phyloP scores from a whole-genome alignment of 192 early-diverging fungal species.

The Coemansia sp. region DNA sequence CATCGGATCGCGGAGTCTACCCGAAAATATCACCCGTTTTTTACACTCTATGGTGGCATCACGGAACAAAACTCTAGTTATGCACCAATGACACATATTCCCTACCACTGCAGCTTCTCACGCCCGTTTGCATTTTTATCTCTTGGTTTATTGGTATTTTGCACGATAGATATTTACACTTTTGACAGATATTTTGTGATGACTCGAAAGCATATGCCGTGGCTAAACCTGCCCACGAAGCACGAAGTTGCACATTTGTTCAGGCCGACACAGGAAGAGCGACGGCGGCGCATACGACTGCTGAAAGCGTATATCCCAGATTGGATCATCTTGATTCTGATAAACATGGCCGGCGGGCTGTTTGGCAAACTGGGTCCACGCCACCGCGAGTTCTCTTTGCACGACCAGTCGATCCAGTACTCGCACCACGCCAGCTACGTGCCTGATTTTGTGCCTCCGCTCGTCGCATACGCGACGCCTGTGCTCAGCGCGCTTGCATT shows the following conservation, averaged over 20 bases:
- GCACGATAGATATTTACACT: background rate
- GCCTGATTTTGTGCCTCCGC: slow-evolving; percentile 43
- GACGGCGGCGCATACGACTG: slow-evolving; percentile 29
- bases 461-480: slow-evolving; percentile 40
- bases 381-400: slow-evolving; percentile 68
- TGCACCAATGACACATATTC: too few species aligned
- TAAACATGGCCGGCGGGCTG: slow-evolving; percentile 58
- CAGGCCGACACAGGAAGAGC: slow-evolving; percentile 15
- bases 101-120: background rate
- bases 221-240: slow-evolving; percentile 14
- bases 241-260: slow-evolving; percentile 25
- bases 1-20: too few species aligned
- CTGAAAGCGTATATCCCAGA: slow-evolving; percentile 47
- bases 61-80: too few species aligned
- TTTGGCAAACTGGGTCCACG: slow-evolving; percentile 61
- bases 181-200: background rate
- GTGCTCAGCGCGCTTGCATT: slow-evolving; percentile 35
- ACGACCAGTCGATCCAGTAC: slow-evolving; percentile 65
- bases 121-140: background rate
- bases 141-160: background rate
- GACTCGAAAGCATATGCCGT: background rate
- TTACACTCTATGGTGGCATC: too few species aligned
- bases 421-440: slow-evolving; percentile 51
- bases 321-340: slow-evolving; percentile 60
- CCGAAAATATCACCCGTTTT: too few species aligned